phyloP scores from a whole-genome alignment of 2,329 filamentous ascomycete genomes.

The Aurifilum marmelostoma region DNA sequence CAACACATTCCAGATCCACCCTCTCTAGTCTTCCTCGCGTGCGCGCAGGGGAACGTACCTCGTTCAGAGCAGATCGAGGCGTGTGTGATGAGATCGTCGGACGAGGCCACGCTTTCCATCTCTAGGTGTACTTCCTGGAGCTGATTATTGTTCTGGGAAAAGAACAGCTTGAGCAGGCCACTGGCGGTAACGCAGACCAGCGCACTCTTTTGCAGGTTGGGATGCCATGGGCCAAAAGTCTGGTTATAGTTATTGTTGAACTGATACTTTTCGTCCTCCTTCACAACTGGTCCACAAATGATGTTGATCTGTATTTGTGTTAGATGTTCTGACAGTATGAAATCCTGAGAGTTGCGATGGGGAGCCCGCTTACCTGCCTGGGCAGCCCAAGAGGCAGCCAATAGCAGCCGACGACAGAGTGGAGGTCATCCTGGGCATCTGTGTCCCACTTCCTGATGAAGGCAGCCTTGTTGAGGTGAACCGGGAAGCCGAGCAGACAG shows the following conservation, averaged over 20 bases:
- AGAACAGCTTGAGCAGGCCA: slow-evolving; percentile 75
- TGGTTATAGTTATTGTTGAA: slow-evolving; percentile 70
- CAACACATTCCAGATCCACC: slow-evolving; percentile 20
- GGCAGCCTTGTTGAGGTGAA: slow-evolving; percentile 71
- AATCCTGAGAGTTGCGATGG: background rate
- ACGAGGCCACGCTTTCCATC: slow-evolving; percentile 71
- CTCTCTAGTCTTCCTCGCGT: too few species aligned
- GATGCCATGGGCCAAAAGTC: slow-evolving; percentile 73
- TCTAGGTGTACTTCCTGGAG: slow-evolving; percentile 76
- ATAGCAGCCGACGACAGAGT: slow-evolving; percentile 79
- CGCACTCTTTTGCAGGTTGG: slow-evolving; percentile 70
- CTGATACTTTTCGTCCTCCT: slow-evolving; percentile 64
- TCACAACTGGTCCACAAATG: slow-evolving; percentile 65
- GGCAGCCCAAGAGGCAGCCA: slow-evolving; percentile 70
- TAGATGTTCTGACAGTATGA: background rate
- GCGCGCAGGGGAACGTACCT: slow-evolving; percentile 51
- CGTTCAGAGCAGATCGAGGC: slow-evolving; percentile 76
- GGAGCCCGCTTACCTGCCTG: background rate
- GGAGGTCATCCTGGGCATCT: slow-evolving; percentile 75
- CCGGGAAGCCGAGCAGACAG: slow-evolving; percentile 71
- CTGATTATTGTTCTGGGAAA: slow-evolving; percentile 71
- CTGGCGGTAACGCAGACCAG: slow-evolving; percentile 76
- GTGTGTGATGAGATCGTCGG: slow-evolving; percentile 79
- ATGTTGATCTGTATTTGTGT: slow-evolving; percentile 46
- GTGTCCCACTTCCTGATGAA: slow-evolving; percentile 63